Conservation (phyloP, 1,284 basidiomycete genomes). For the Leccinum angustisporum region DNA sequence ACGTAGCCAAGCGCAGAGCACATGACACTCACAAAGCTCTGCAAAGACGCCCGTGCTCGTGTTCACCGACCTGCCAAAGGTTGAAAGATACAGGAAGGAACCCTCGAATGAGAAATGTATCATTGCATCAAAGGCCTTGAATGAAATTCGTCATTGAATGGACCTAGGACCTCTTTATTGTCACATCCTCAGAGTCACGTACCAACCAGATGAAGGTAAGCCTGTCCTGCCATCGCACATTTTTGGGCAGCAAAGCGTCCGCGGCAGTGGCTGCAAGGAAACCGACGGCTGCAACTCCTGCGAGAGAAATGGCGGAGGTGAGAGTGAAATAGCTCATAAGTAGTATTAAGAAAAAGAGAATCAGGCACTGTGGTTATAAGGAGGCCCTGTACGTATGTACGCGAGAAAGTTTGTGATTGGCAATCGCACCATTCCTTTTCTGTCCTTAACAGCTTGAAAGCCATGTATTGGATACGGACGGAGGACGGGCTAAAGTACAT, state of each 20-base stretch:
- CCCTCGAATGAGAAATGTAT: constrained; percentile 81
- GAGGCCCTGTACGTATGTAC: no score
- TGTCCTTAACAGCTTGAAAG: background rate
- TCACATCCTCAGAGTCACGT: constrained; percentile 17
- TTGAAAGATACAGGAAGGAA: constrained; percentile 73
- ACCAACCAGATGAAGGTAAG: constrained; percentile 76
- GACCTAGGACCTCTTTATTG: background rate
- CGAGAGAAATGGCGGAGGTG: constrained; percentile 65
- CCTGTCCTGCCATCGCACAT: constrained; percentile 59
- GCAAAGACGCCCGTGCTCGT: constrained; percentile 68
- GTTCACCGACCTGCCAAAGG: constrained; percentile 71
- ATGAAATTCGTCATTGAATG: constrained; percentile 1
- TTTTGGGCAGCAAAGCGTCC: constrained; percentile 57
- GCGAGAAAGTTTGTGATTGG: background rate
- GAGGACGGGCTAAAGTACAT: background rate
- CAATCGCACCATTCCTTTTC: background rate
- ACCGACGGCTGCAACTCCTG: constrained; percentile 52
- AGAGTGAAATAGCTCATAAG: constrained; percentile 48
- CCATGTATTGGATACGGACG: background rate
- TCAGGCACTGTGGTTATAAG: background rate
- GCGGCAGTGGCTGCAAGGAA: constrained; percentile 52
- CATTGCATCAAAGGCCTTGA: constrained; percentile 71
- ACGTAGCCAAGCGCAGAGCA: background rate
- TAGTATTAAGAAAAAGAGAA: background rate
- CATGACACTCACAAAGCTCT: constrained; percentile 62